Base-by-base conservation (phyloP, 129 eudicot genomes). In the Solidago caesia region DNA sequence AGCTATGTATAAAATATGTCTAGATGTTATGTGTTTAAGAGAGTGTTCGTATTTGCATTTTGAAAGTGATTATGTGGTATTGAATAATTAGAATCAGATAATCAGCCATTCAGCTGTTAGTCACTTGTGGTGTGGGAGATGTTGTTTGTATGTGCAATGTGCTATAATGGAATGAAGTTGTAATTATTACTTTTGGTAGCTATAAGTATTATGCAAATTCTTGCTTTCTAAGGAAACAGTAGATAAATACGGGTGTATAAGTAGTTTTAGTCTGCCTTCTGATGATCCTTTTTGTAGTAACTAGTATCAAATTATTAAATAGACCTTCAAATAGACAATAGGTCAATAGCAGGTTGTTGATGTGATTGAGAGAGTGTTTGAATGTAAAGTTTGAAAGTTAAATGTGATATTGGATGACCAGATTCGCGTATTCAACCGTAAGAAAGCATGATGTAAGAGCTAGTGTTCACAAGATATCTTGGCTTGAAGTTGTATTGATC, bases 71-170 rank as follows among this genome's bases (percentile, higher is more conserved):
- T 53, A 39, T 53, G 9, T 12, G 63, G 41, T 55, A 33, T 56
- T 39, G 9, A 29, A 46, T 74, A 60, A 61, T 62, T 60, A 62
- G 65, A 26, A 67, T 45, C 16, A 67, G 41, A 46, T 67, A 67
- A 67, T 14, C 41, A 2, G 14, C 9, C 33, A 13, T 46, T 25
- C 41, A 2, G 14, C 9, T 14, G 33, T 46, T 25, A 47, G 42
- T 42, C 39, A 57, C 43, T 5, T 5, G 12, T 49, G 60, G 8
- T 13, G 29, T 33, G 11, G 66, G 72, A 33, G 14, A 7, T 70
- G 33, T 44, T 14, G 25, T 70, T n/a, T 70, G 73, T 9, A 33
- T 71, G 49, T 39, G 64, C 48, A 29, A 33, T 70, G 49, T 39
- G 64, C 48, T 52, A 33, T 70, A 6, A 8, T 5, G 15, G 5